Conservation (phyloP, 2,329 filamentous ascomycete species). For the Aspergillus eucalypticola region DNA sequence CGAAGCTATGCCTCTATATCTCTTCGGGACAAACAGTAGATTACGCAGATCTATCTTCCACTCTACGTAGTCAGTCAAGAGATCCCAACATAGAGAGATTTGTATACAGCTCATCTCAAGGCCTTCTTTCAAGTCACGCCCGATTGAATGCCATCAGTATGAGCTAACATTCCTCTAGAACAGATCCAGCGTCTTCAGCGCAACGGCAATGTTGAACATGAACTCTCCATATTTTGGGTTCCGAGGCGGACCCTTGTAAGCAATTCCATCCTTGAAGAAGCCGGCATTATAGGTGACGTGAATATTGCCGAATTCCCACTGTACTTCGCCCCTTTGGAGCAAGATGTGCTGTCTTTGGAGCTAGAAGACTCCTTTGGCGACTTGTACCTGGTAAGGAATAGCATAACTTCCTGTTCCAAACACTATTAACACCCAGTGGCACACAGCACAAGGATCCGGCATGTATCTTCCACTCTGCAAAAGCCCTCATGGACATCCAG, state of each 20-base stretch:
- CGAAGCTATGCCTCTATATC: not conserved
- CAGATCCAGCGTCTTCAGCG: slow-evolving; percentile 88
- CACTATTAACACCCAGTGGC: not conserved
- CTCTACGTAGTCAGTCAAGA: slow-evolving; percentile 59
- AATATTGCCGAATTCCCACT: slow-evolving; percentile 84
- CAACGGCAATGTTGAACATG: slow-evolving; percentile 86
- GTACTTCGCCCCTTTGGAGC: slow-evolving; percentile 87
- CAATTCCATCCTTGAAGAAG: slow-evolving; percentile 87
- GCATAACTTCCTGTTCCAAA: not conserved
- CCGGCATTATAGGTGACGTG: slow-evolving; percentile 88
- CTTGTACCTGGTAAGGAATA: slow-evolving; percentile 67
- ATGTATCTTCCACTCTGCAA: slow-evolving; percentile 83
- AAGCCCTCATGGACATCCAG: slow-evolving; percentile 91
- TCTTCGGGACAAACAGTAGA: slow-evolving; percentile 58
- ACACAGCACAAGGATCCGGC: slow-evolving; percentile 80
- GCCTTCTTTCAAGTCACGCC: slow-evolving; percentile 41
- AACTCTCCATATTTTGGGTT: slow-evolving; percentile 96
- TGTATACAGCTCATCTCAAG: slow-evolving; percentile 42
- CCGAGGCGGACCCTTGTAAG: slow-evolving; percentile 88
- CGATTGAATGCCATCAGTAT: slow-evolving; percentile 55
- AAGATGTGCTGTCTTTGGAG: slow-evolving; percentile 88
- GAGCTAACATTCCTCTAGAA: slow-evolving; percentile 66
- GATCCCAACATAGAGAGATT: slow-evolving; percentile 52
- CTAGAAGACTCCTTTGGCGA: slow-evolving; percentile 84
- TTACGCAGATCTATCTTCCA: slow-evolving; percentile 53